Conservation (phyloP, 192 early-diverging fungal species). For the Gigaspora rosea region DNA sequence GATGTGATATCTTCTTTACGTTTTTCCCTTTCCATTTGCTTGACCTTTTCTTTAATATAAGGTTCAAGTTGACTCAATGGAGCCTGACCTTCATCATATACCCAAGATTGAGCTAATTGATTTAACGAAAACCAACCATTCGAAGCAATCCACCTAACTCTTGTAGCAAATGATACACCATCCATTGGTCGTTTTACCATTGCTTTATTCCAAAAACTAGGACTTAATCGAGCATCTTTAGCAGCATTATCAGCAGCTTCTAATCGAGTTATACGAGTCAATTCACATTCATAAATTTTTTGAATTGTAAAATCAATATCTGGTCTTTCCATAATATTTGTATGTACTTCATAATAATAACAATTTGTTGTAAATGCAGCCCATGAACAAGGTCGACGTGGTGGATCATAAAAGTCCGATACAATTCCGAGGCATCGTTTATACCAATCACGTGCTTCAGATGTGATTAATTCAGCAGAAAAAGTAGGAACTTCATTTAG, state of each 20-base stretch:
- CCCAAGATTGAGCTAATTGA: conserved; percentile 34
- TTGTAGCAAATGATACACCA: conserved; percentile 9
- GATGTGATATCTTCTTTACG: conserved; percentile 31
- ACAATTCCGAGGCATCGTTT: conserved; percentile 21
- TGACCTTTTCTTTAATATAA: conserved; percentile 29
- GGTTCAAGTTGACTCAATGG: conserved; percentile 26
- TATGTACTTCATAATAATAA: conserved; percentile 26
- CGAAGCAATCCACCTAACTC: conserved; percentile 27
- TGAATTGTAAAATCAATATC: conserved; percentile 4
- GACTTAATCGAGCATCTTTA: neutral
- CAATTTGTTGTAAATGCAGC: conserved; percentile 6
- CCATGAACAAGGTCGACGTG: conserved; percentile 24
- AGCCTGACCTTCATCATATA: conserved; percentile 23
- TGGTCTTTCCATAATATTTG: neutral
- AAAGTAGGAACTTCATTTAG: conserved; percentile 7
- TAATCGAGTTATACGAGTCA: neutral
- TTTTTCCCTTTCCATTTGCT: conserved; percentile 30
- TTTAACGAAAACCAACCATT: conserved; percentile 33
- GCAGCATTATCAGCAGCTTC: conserved; percentile 16
- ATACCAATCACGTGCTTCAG: conserved; percentile 15
- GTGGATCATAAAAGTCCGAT: conserved; percentile 28
- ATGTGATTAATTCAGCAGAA: conserved; percentile 20
- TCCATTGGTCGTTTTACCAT: conserved; percentile 28
- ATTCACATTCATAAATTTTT: conserved; percentile 26
- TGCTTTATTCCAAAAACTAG: conserved; percentile 25